Percentiles rank a stretch among this genome's conserved stretches.
phyloP scores from a whole-genome alignment of 306 rosid species.

The Lupinus albus region DNA sequence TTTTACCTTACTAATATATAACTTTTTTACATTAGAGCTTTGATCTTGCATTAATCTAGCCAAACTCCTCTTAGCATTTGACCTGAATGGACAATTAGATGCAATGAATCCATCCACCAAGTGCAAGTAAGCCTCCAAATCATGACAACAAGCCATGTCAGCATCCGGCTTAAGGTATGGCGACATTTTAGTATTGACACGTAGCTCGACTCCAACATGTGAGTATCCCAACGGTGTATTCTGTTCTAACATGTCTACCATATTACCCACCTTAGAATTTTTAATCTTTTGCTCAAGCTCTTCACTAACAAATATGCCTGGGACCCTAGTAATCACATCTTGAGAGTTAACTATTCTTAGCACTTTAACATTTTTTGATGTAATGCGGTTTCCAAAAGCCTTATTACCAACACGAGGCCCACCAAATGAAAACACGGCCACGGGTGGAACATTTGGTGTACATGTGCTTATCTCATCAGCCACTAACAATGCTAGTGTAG shows the following conservation, averaged over 20 bases:
- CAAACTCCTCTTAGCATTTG: constrained; percentile 84
- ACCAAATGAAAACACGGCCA: constrained; percentile 85
- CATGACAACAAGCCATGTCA: constrained; percentile 87
- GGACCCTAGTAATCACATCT: constrained; percentile 80
- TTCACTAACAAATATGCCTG: constrained; percentile 54
- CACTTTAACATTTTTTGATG: constrained; percentile 57
- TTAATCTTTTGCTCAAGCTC: constrained; percentile 53
- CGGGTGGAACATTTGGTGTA: constrained; percentile 49
- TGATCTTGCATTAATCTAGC: constrained; percentile 75
- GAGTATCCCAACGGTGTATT: constrained; percentile 66
- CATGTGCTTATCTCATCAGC: constrained; percentile 72
- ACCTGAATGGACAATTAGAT: constrained; percentile 75
- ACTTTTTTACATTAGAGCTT: constrained; percentile 67
- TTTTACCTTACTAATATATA: constrained; percentile 77
- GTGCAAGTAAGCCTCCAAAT: constrained; percentile 88
- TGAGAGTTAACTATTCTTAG: constrained; percentile 80
- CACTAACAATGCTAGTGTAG: constrained; percentile 73
- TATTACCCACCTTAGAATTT: constrained; percentile 42
- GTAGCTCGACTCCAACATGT: constrained; percentile 78
- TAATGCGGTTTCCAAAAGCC: constrained; percentile 55
- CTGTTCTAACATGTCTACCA: constrained; percentile 52
- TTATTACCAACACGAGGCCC: constrained; percentile 90
- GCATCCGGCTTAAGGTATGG: constrained; percentile 87
- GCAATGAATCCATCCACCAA: constrained; percentile 91
- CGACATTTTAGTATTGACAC: constrained; percentile 82